Evolutionary conservation across 2,329 filamentous ascomycete species (phyloP).

Genomic region (Penicillium sp.): DNA sequence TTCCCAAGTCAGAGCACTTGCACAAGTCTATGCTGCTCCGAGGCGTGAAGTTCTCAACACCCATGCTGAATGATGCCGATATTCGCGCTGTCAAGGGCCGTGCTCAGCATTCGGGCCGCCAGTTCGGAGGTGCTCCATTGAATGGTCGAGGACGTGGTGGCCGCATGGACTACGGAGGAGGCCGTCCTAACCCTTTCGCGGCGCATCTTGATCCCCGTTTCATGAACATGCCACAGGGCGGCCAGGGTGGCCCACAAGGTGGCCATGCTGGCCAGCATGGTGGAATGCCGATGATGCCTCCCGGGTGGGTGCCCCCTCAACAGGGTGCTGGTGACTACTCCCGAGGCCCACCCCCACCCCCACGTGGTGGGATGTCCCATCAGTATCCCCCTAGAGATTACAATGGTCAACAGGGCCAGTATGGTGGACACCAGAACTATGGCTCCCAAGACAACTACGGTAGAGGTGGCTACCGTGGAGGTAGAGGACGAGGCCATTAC

Average conservation of each 20-base stretch:
- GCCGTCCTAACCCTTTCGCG: slow-evolving; percentile 48
- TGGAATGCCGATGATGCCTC: slow-evolving; percentile 31
- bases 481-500: slow-evolving; percentile 26
- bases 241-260: slow-evolving; percentile 24
- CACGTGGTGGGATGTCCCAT: slow-evolving; percentile 33
- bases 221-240: slow-evolving; percentile 30
- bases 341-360: slow-evolving; percentile 41
- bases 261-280: slow-evolving; percentile 17
- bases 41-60: slow-evolving; percentile 71
- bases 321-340: slow-evolving; percentile 33
- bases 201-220: slow-evolving; percentile 49
- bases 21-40: slow-evolving; percentile 96
- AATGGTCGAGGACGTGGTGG: slow-evolving; percentile 49
- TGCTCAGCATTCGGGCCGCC: slow-evolving; percentile 65
- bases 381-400: slow-evolving; percentile 15
- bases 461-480: slow-evolving; percentile 24
- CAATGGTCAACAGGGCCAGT: slow-evolving; percentile 24
- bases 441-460: slow-evolving; percentile 20
- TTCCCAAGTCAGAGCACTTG: slow-evolving; percentile 68
- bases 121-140: slow-evolving; percentile 68
- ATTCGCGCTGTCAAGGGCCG: slow-evolving; percentile 70
- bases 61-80: slow-evolving; percentile 73
- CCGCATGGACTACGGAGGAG: slow-evolving; percentile 55
- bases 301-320: slow-evolving; percentile 35
- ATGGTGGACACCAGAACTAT: slow-evolving; percentile 25